Base-by-base conservation (phyloP, 768 basidiomycete genomes). In the Agaricus subrufescens region DNA sequence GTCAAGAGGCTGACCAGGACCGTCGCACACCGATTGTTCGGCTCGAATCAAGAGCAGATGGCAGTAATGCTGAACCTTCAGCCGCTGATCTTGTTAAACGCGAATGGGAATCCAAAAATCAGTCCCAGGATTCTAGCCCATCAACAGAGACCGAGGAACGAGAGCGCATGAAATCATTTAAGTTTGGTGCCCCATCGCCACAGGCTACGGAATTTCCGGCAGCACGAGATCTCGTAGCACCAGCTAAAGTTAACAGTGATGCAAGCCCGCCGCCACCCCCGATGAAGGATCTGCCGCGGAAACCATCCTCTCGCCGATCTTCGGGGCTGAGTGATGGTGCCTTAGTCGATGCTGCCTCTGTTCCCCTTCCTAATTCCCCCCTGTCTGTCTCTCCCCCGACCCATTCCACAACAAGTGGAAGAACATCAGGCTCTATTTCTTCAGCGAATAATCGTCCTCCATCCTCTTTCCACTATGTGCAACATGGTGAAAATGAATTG, bases 71-170 rank as follows among this genome's bases (percentile, higher is more conserved):
- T 15, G 60, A 63, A 10, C 59, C 57, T 31, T 75, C 78, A 12
- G 81, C 80, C 7, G 84, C 84, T 5, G 73, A 75, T 54, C 73
- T 66, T 57, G 71, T 86, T 63, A 85, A 82, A 65, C 69, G 75
- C 45, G 74, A 75, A 51, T 86, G 83, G 83, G 71, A 80, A 58
- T 71, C 73, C 2, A 71, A 66, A 58, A 77, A 80, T 58, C 64
- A 61, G 26, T 39, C 57, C 3, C 47, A 54, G 7, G 48, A 34
- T 4, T 37, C 42, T 50, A 11, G 12, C 1, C 66, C 66, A 19
- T 45, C 55, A 37, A 23, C 42, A 27, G 66, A 67, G 29, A 58
- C 59, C 3, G 58, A 59, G 3, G 62, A 69, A 47, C 59, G 62
- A 37, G 65, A 67, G 19, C 67, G 70, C 12, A 53, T 77, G 62